Conservation (phyloP, 1,284 basidiomycete species). For the Ceratobasidium sp. region DNA sequence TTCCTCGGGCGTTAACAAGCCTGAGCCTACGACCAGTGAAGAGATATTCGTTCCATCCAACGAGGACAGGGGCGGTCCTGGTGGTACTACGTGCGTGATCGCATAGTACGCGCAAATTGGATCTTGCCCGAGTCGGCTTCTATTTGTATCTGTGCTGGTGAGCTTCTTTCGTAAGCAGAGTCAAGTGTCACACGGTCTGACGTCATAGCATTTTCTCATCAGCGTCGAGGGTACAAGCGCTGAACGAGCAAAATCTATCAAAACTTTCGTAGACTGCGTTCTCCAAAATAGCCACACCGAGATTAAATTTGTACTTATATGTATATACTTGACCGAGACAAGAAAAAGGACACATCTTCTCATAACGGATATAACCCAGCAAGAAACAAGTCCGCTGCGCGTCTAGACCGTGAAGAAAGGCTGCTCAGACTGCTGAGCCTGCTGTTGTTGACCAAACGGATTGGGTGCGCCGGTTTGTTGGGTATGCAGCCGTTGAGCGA, state of each 20-base stretch:
- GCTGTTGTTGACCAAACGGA: constrained; percentile 77
- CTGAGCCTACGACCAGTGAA: too few species aligned
- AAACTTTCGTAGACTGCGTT: neutral
- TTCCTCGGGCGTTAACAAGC: too few species aligned
- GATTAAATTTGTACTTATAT: constrained; percentile 3
- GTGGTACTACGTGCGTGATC: too few species aligned
- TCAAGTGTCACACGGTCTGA: too few species aligned
- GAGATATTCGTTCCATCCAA: too few species aligned
- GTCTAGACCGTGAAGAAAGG: constrained; percentile 85
- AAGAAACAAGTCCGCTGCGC: neutral
- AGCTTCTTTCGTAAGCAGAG: too few species aligned
- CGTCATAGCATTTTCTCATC: neutral
- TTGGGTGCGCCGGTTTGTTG: constrained; percentile 77
- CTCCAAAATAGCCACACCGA: neutral
- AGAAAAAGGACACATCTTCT: neutral
- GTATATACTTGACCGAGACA: neutral
- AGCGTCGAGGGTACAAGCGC: neutral
- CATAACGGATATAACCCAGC: neutral
- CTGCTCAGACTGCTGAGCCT: constrained; percentile 69
- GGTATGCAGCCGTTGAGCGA: constrained; percentile 69
- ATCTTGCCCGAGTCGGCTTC: too few species aligned
- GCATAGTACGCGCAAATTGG: too few species aligned
- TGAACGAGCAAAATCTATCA: too few species aligned
- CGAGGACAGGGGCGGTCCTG: too few species aligned
- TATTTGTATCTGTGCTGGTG: too few species aligned